Evolutionary conservation across 2,329 filamentous ascomycete genomes (phyloP), one percentile per base, ranked within the genome.

Genomic region (Drechslerella dactyloides): DNA sequence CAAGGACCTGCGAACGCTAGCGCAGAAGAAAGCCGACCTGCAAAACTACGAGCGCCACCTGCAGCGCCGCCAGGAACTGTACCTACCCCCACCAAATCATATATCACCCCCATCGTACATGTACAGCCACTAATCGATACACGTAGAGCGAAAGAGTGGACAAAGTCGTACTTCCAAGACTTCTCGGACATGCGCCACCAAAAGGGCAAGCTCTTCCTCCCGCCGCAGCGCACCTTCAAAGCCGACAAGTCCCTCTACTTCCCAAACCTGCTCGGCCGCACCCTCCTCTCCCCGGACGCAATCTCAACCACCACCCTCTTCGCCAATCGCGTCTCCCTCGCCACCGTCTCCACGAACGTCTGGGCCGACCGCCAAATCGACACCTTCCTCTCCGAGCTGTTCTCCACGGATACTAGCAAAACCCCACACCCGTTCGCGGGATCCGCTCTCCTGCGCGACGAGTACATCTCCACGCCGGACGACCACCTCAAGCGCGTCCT

Each of bases 121-220:
- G 23, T 13, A 23, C 35, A 30, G 11, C n/a, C 7, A 21, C 27
- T 42, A 55, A 46, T 44, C 15, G 19, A 61, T 58, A 48, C 15
- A 35, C 3, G 76, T 75, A 91, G 89, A 60, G 90, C 90, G 50
- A 84, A 86, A 75, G 87, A 91, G 79, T 88, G 96, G 78, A 83
- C 88, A 19, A 90, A 90, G 68, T 93, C 93, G 1, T 99, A 99
- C 81, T 99, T 96, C 82, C 90, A 92, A 79, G 93, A 99, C 83
- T 97, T 92, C 90, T 86, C 86, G 69, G 94, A 96, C 81, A 85
- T 97, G 80, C 84, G 84, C 58, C 85, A 88, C 75, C 88, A 94
- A 75, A 87, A 92, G 76, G 94, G 94, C 77, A 99, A 99, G 81
- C 91, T 91, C 23, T 99, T 97, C 81, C 82, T 93, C 57, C 88